A percentile compares a stretch with the other conserved stretches of the same genome.
Conservation (phyloP, 83 land plant species). For the Diphasiastrum complanatum region DNA sequence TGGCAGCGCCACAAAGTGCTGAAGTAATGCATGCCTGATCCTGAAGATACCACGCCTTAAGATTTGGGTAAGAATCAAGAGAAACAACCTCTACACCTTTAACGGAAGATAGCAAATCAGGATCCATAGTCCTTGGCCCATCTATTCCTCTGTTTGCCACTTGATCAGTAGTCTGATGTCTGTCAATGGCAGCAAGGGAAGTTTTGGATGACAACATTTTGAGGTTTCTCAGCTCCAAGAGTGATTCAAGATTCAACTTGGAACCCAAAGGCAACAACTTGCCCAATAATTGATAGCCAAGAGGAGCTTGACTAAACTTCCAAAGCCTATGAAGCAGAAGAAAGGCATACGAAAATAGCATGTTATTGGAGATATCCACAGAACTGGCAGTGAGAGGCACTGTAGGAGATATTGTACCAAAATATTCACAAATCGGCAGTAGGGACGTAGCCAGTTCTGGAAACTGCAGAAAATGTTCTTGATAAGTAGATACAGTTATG, state of each 20-base stretch:
- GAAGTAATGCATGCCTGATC: too few relatives aligned
- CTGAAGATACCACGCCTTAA: conserved; percentile 70
- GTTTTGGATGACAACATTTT: conserved; percentile 7
- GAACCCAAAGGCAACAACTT: too few relatives aligned
- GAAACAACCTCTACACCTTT: conserved; percentile 43
- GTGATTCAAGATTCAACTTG: too few relatives aligned
- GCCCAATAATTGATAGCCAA: conserved; percentile 45
- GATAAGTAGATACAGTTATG: too few relatives aligned
- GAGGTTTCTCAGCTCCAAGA: conserved; percentile 28
- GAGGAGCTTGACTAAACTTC: conserved; percentile 76
- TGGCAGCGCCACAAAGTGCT: too few relatives aligned
- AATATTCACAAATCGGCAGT: conserved; percentile 78
- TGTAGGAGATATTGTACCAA: conserved; percentile 64
- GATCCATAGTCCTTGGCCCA: too few relatives aligned
- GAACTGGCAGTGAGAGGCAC: conserved; percentile 22
- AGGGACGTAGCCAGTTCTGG: conserved; percentile 76
- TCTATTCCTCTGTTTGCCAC: too few relatives aligned
- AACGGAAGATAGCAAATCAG: too few relatives aligned
- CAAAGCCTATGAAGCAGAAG: conserved; percentile 68
- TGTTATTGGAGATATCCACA: conserved; percentile 40
- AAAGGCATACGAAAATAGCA: conserved; percentile 65
- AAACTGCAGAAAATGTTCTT: too few relatives aligned
- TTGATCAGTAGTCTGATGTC: too few relatives aligned
- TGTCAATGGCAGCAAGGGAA: too few relatives aligned
- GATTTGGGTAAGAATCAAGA: conserved; percentile 61